Evolutionary conservation across 768 basidiomycete species (phyloP).

Genomic region (Rossbeevera mucosa): DNA sequence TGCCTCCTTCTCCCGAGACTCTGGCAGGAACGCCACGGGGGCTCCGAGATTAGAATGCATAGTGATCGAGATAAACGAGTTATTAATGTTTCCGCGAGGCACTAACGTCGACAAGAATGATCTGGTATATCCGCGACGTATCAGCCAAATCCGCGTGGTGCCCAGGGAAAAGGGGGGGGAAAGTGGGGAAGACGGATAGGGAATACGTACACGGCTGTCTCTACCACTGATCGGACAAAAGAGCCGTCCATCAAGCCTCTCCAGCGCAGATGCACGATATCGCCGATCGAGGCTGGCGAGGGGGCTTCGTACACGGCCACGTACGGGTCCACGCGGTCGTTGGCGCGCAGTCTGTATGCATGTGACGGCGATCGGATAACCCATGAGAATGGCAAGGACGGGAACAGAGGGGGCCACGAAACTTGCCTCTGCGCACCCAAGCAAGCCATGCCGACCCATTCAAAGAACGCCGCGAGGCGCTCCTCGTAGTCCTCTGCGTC

Average conservation of each 20-base stretch:
- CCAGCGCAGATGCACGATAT: constrained; percentile 56
- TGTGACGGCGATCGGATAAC: neutral
- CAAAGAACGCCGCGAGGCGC: constrained; percentile 46
- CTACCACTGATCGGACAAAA: constrained; percentile 53
- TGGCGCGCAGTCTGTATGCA: constrained; percentile 46
- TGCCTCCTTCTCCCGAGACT: constrained; percentile 17
- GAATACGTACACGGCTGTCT: constrained; percentile 34
- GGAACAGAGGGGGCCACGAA: neutral
- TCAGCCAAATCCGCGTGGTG: neutral
- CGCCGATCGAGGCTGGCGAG: constrained; percentile 38
- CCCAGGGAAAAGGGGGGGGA: neutral
- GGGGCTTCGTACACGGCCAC: constrained; percentile 63
- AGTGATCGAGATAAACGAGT: constrained; percentile 16
- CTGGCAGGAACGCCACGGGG: constrained; percentile 52
- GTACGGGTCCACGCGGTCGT: constrained; percentile 66
- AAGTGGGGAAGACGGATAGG: too few relatives aligned
- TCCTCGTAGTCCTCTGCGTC: constrained; percentile 49
- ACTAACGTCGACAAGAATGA: constrained; percentile 7
- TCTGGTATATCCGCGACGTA: neutral
- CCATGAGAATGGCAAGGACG: too few relatives aligned
- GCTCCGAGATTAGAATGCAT: constrained; percentile 38
- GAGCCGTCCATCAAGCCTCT: constrained; percentile 47
- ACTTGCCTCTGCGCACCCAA: constrained; percentile 61
- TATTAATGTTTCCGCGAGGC: constrained; percentile 3
- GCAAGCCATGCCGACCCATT: constrained; percentile 71